These are phyloP conservation scores for Jackrogersella multiformis DNA, from an alignment of 495 filamentous ascomycete genomes.

Conservation along the genomic window DNA sequence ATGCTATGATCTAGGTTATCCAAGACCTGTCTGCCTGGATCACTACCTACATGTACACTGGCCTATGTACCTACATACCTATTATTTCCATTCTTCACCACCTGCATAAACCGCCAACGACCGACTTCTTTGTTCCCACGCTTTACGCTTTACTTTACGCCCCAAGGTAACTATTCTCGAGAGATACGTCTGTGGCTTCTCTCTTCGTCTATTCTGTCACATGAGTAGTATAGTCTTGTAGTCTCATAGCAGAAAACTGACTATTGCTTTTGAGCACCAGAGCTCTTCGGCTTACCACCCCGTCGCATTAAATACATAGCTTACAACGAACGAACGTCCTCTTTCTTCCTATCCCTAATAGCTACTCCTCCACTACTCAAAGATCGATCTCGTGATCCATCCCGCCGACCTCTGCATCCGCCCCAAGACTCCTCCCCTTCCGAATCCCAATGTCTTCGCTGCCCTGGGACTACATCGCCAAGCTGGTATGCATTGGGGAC, in stretches of 20 bases:
- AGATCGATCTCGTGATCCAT: conserved; percentile 10
- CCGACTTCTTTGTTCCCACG: not conserved
- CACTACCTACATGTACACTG: too few relatives aligned
- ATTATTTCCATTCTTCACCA: conserved; percentile 10
- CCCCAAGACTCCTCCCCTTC: conserved; percentile 1
- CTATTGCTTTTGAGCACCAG: not conserved
- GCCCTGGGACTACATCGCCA: conserved; percentile 98
- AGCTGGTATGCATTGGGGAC: conserved; percentile 97
- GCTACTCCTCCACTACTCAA: not conserved
- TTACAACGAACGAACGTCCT: not conserved
- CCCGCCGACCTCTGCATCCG: not conserved
- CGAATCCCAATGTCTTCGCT: conserved; percentile 58
- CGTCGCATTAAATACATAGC: not conserved
- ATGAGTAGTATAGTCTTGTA: conserved; percentile 3
- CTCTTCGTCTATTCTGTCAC: not conserved
- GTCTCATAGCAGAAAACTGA: conserved; percentile 11
- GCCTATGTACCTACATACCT: conserved; percentile 2
- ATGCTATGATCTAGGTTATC: too few relatives aligned
- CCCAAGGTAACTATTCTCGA: not conserved
- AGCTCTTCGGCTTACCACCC: conserved; percentile 5
- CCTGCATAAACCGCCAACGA: not conserved
- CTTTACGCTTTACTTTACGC: not conserved
- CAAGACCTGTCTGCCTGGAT: too few relatives aligned
- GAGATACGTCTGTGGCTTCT: not conserved
- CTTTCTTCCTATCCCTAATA: too few relatives aligned